Evolutionary conservation across 2,329 filamentous ascomycete species (phyloP).

Genomic region (Zalaria sp.): DNA sequence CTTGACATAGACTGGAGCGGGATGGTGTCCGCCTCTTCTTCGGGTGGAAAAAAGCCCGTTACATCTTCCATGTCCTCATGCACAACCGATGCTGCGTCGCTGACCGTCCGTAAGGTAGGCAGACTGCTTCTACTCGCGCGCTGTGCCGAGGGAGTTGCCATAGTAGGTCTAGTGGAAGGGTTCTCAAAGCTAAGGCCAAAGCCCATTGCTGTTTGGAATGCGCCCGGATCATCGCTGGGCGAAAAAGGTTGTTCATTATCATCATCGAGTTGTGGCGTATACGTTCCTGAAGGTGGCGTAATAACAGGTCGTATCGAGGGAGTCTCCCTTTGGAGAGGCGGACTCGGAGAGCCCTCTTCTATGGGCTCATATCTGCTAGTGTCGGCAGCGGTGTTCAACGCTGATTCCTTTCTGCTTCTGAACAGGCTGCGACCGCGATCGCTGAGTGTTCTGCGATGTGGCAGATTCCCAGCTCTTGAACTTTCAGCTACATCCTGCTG

Average conservation of each 20-base stretch:
- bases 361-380: constrained; percentile 38
- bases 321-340: constrained; percentile 13
- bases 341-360: constrained; percentile 36
- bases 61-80: constrained; percentile 36
- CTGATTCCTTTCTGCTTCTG: constrained; percentile 22
- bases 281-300: constrained; percentile 21
- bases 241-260: constrained; percentile 25
- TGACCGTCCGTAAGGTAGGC: constrained; percentile 14
- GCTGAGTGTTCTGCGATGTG: constrained; percentile 31
- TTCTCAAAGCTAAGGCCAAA: constrained; percentile 32
- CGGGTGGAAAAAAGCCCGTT: constrained; percentile 38
- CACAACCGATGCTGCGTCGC: constrained; percentile 16
- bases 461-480: constrained; percentile 10
- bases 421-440: constrained; percentile 34
- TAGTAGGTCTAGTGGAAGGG: constrained; percentile 14
- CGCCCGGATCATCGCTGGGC: constrained; percentile 29
- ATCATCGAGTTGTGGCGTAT: constrained; percentile 15
- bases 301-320: constrained; percentile 17
- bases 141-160: constrained; percentile 6
- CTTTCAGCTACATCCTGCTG: constrained; percentile 16
- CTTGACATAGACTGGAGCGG: constrained; percentile 43
- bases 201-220: constrained; percentile 35
- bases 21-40: constrained; percentile 42
- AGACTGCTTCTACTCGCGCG: constrained; percentile 12
- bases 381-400: constrained; percentile 19